Evolutionary conservation across 2,329 filamentous ascomycete species (phyloP).

Genomic region (Cladosporium sp.): DNA sequence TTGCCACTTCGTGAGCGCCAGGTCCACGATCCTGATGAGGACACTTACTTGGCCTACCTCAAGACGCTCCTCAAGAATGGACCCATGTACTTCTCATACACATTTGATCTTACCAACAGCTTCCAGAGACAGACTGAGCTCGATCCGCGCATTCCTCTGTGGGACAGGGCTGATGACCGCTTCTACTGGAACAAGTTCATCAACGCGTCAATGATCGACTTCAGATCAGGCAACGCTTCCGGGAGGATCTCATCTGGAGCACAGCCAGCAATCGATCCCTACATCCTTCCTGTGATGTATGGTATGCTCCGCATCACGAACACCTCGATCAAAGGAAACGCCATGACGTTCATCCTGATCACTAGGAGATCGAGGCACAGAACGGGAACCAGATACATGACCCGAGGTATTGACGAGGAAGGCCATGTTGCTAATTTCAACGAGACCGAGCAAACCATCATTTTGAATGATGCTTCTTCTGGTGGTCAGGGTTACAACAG

Average conservation of each 20-base stretch:
- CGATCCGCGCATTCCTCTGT: slow-evolving; percentile 69
- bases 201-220: slow-evolving; percentile 85
- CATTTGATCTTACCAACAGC: slow-evolving; percentile 90
- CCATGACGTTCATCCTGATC: slow-evolving; percentile 80
- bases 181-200: slow-evolving; percentile 99
- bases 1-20: slow-evolving; percentile 88
- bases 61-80: slow-evolving; percentile 76
- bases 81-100: slow-evolving; percentile 98
- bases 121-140: slow-evolving; percentile 88
- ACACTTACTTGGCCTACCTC: slow-evolving; percentile 79
- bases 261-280: slow-evolving; percentile 78
- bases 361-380: slow-evolving; percentile 84
- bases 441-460: slow-evolving; percentile 89
- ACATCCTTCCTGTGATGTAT: slow-evolving; percentile 91
- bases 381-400: slow-evolving; percentile 90
- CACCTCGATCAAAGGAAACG: slow-evolving; percentile 78
- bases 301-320: slow-evolving; percentile 90
- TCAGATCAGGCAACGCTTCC: slow-evolving; percentile 59
- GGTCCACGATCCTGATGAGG: slow-evolving; percentile 89
- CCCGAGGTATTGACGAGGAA: slow-evolving; percentile 85
- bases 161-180: slow-evolving; percentile 89
- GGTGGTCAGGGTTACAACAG: slow-evolving; percentile 71
- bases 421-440: slow-evolving; percentile 99
- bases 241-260: slow-evolving; percentile 61
- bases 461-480: slow-evolving; percentile 75